These are phyloP conservation scores for Cryptococcus depauperatus DNA, from an alignment of 1,284 basidiomycete genomes.

Conservation along the genomic window DNA sequence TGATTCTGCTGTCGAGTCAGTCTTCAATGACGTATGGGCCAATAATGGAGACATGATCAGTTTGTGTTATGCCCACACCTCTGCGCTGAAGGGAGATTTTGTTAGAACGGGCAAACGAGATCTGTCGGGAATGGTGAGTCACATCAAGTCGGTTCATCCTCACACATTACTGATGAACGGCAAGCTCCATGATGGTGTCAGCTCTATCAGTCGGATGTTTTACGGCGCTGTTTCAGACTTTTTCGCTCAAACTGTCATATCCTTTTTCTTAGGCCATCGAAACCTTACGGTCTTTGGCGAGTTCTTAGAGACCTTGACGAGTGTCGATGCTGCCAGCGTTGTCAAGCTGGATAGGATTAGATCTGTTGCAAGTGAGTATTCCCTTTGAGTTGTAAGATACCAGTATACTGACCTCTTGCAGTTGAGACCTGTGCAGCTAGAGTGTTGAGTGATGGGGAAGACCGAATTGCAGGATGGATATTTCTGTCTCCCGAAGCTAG, in stretches of 20 bases:
- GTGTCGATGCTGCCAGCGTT: constrained; percentile 80
- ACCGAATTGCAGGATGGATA: constrained; percentile 79
- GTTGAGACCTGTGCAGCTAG: constrained; percentile 74
- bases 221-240: constrained; percentile 70
- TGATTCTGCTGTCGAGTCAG: constrained; percentile 56
- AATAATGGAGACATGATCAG: constrained; percentile 43
- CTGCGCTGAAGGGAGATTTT: constrained; percentile 84
- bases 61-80: constrained; percentile 52
- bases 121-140: constrained; percentile 68
- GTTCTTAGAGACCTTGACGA: constrained; percentile 74
- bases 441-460: constrained; percentile 72
- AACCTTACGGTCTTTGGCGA: constrained; percentile 79
- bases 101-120: constrained; percentile 93
- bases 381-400: background rate
- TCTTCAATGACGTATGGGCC: constrained; percentile 92
- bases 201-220: constrained; percentile 68
- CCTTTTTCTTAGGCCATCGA: constrained; percentile 78
- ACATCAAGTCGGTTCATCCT: background rate
- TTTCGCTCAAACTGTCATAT: constrained; percentile 90
- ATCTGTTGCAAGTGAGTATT: constrained; percentile 60
- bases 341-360: constrained; percentile 79
- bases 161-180: constrained; percentile 1
- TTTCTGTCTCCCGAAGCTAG: constrained; percentile 73
- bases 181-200: constrained; percentile 70
- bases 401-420: constrained; percentile 12